These are phyloP conservation scores for Talaromyces verruculosus DNA, from an alignment of 2,329 filamentous ascomycete genomes.

Conservation along the genomic window DNA sequence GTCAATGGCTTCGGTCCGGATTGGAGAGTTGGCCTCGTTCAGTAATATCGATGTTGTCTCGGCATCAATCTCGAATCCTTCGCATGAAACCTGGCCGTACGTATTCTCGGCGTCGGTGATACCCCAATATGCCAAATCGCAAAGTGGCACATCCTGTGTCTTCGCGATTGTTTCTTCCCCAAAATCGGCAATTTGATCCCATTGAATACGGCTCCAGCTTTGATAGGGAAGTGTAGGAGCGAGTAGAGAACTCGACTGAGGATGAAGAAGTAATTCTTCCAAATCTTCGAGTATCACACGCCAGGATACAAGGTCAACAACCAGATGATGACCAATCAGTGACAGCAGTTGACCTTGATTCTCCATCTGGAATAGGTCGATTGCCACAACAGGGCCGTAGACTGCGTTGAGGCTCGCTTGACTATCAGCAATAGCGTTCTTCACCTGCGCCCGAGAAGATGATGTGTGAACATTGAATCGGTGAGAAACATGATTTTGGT, in stretches of 20 bases:
- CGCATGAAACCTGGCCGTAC: constrained; percentile 39
- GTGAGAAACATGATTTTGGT: constrained; percentile 33
- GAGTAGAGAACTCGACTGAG: constrained; percentile 25
- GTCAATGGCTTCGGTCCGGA: constrained; percentile 40
- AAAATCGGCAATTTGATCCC: constrained; percentile 26
- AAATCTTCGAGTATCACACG: constrained; percentile 41
- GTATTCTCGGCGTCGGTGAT: constrained; percentile 32
- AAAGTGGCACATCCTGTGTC: constrained; percentile 28
- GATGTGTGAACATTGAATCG: constrained; percentile 28
- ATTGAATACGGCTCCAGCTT: constrained; percentile 39
- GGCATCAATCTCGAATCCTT: constrained; percentile 35
- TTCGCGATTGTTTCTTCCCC: background rate
- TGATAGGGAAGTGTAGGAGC: constrained; percentile 38
- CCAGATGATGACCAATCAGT: constrained; percentile 40
- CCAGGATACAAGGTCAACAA: constrained; percentile 45
- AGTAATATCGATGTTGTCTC: constrained; percentile 32
- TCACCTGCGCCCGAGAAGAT: constrained; percentile 25
- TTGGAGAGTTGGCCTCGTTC: constrained; percentile 34
- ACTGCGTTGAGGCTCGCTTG: constrained; percentile 38
- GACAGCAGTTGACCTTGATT: constrained; percentile 34
- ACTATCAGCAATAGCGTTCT: constrained; percentile 31
- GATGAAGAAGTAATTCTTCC: constrained; percentile 38
- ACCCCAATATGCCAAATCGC: constrained; percentile 40
- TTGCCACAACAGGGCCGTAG: constrained; percentile 42
- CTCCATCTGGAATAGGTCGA: constrained; percentile 44